These are phyloP conservation scores for Periglandula ipomoeae DNA, from an alignment of 2,329 filamentous ascomycete genomes.

Conservation along the genomic window DNA sequence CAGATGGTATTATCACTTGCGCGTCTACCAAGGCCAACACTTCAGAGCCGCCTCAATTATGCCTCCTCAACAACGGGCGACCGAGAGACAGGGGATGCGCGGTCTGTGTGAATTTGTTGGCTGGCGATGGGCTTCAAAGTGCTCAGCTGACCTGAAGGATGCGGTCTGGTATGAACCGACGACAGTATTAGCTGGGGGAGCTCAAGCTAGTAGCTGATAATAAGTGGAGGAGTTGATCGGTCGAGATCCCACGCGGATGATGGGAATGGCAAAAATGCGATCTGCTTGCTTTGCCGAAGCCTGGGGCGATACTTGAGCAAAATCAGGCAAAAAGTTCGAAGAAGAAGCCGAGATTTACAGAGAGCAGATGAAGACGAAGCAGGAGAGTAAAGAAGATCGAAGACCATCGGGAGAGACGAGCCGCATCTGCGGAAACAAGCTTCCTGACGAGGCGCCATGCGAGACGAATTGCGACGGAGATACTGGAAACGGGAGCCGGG, in stretches of 20 bases:
- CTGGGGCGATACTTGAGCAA: no score
- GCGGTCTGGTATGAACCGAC: not conserved
- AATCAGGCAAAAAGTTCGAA: no score
- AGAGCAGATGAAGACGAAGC: not conserved
- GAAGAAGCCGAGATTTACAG: no score
- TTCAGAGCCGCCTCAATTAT: not conserved
- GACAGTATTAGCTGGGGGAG: not conserved
- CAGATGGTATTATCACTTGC: not conserved
- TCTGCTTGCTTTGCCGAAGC: no score
- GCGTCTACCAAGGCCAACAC: not conserved
- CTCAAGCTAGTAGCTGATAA: not conserved
- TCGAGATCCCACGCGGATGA: no score
- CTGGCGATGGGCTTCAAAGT: not conserved
- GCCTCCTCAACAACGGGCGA: not conserved
- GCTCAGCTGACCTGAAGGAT: constrained; percentile 4
- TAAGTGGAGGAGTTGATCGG: not conserved
- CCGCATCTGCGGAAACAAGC: not conserved
- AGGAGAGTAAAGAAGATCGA: not conserved
- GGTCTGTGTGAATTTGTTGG: constrained; percentile 1
- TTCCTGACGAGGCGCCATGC: not conserved
- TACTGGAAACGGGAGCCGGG: not conserved
- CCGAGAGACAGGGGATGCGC: not conserved
- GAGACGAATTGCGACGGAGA: not conserved
- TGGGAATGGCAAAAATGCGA: no score
- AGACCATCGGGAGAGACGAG: not conserved